These are phyloP conservation scores for Fusarium bulbicola DNA, from an alignment of 2,329 filamentous ascomycete species.

Conservation along the genomic window DNA sequence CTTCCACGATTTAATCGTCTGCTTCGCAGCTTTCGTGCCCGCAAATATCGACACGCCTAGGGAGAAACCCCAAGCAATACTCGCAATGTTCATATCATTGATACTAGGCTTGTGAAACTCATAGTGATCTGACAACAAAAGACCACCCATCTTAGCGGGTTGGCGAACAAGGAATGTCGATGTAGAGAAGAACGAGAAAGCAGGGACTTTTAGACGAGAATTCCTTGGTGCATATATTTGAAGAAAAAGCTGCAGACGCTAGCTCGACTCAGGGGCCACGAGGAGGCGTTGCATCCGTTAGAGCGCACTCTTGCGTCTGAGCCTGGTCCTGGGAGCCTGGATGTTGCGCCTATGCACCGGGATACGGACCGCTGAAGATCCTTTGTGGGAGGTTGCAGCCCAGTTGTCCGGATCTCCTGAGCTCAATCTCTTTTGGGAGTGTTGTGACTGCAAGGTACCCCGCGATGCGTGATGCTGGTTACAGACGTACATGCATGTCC, in stretches of 20 bases:
- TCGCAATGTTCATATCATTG: conserved; percentile 44
- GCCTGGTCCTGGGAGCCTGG: background rate
- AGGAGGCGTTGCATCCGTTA: background rate
- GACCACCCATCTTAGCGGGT: conserved; percentile 29
- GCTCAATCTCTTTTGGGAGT: background rate
- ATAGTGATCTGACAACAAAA: conserved; percentile 36
- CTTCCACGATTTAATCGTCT: conserved; percentile 42
- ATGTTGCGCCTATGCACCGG: conserved; percentile 1
- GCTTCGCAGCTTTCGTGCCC: conserved; percentile 34
- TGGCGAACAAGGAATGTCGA: conserved; percentile 2
- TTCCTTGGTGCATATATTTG: conserved; percentile 20
- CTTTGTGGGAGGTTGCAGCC: background rate
- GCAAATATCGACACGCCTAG: conserved; percentile 42
- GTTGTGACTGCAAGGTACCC: background rate
- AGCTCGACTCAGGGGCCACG: conserved; percentile 6
- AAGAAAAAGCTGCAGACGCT: background rate
- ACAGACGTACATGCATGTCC: background rate
- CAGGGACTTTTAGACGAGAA: background rate
- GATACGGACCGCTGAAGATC: conserved; percentile 21
- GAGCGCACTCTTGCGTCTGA: background rate
- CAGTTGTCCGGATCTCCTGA: background rate
- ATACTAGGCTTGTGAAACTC: conserved; percentile 25
- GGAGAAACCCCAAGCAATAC: conserved; percentile 42
- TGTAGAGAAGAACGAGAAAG: background rate
- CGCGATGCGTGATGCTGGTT: background rate